Conservation (phyloP, 371 early-diverging fungal species). For the Rhizopus arrhizus region DNA sequence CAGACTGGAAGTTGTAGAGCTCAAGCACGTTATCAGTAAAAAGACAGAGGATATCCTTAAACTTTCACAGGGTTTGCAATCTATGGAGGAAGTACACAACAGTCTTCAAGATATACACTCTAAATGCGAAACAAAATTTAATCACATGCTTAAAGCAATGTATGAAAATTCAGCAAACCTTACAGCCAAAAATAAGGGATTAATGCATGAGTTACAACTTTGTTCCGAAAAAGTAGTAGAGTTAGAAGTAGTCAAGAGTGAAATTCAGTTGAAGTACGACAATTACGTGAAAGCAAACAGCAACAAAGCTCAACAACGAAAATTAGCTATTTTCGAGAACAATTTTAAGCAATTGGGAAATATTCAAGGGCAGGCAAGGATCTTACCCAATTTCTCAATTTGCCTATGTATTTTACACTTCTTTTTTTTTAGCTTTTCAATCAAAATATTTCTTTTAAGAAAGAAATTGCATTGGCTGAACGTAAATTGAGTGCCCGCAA, state of each 20-base stretch:
- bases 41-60: conserved; percentile 77
- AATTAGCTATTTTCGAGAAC: conserved; percentile 93
- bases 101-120: conserved; percentile 29
- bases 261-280: conserved; percentile 89
- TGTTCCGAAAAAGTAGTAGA: conserved; percentile 95
- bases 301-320: conserved; percentile 86
- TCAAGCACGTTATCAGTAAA: conserved; percentile 64
- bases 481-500: conserved; percentile 89
- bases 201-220: conserved; percentile 94
- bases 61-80: conserved; percentile 55
- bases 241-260: conserved; percentile 92
- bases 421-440: conserved; percentile 72
- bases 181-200: conserved; percentile 93
- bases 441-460: conserved; percentile 92
- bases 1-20: conserved; percentile 63
- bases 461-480: conserved; percentile 86
- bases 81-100: conserved; percentile 25
- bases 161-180: conserved; percentile 89
- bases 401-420: background rate
- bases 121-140: conserved; percentile 85
- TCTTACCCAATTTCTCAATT: conserved; percentile 55
- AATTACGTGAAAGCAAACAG: conserved; percentile 78
- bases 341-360: conserved; percentile 92
- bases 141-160: conserved; percentile 88
- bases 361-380: conserved; percentile 87